Conservation (phyloP, 305 asterid species). For the Nicotiana rustica region DNA sequence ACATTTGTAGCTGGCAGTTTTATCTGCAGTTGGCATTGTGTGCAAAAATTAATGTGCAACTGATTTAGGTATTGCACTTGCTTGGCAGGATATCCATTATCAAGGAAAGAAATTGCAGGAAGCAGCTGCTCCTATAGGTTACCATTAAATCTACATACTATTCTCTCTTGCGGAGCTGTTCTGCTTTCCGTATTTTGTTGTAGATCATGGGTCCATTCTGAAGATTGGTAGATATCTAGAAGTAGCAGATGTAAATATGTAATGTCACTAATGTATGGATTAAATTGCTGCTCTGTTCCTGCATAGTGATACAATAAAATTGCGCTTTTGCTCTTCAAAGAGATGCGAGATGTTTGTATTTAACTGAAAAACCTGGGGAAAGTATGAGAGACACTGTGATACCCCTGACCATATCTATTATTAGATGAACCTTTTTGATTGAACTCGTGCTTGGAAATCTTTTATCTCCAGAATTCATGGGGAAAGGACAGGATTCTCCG, state of each 20-base stretch:
- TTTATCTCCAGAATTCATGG: background rate
- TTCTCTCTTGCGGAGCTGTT: background rate
- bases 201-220: background rate
- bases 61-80: background rate
- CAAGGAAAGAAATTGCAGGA: conserved; percentile 80
- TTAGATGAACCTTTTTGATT: background rate
- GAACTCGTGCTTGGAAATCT: background rate
- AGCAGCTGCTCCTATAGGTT: conserved; percentile 83
- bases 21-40: background rate
- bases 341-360: background rate
- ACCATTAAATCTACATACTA: conserved; percentile 47
- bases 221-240: background rate
- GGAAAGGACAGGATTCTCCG: background rate
- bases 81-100: conserved; percentile 71
- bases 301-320: background rate
- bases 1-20: background rate
- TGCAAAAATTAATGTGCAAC: background rate
- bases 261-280: background rate
- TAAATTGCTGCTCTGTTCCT: background rate
- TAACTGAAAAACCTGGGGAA: too few species aligned
- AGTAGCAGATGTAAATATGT: background rate
- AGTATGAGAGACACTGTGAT: too few species aligned
- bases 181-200: background rate
- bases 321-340: background rate
- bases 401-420: too few species aligned